phyloP scores from a whole-genome alignment of 305 asterid species.

The Salvia sclarea region DNA sequence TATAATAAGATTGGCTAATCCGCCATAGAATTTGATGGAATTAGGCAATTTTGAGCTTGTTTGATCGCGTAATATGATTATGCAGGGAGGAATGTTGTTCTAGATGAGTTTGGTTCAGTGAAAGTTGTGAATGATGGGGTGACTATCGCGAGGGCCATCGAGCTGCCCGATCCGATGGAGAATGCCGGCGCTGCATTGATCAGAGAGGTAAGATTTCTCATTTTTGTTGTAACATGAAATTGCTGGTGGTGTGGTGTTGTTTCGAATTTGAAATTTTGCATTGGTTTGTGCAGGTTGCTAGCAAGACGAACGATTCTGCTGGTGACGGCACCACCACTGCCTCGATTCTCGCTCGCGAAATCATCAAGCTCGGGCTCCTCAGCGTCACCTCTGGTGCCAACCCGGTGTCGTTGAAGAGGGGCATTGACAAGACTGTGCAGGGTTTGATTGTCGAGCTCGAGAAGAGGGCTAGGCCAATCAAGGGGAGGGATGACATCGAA shows the following conservation, averaged over 20 bases:
- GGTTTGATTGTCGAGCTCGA: conserved; percentile 82
- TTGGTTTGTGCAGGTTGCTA: conserved; percentile 72
- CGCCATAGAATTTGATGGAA: not conserved
- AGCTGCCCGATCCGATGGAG: conserved; percentile 90
- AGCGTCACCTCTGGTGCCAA: conserved; percentile 98
- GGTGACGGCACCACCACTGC: conserved; percentile 99
- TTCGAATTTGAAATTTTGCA: conserved; percentile 22
- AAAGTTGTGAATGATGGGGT: conserved; percentile 97
- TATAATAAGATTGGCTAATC: no score
- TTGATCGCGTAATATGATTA: not conserved
- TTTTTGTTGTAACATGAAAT: not conserved
- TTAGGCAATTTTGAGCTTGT: not conserved
- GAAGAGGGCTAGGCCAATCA: conserved; percentile 84
- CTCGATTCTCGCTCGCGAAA: conserved; percentile 90
- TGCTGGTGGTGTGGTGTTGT: not conserved
- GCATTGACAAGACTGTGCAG: conserved; percentile 84
- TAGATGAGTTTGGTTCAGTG: conserved; percentile 90
- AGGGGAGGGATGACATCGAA: conserved; percentile 90
- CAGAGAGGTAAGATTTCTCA: conserved; percentile 72
- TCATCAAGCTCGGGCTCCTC: conserved; percentile 83
- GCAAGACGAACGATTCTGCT: conserved; percentile 99
- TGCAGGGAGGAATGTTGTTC: conserved; percentile 87
- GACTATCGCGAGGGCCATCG: conserved; percentile 94
- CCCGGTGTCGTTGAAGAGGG: conserved; percentile 87
- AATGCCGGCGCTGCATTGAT: conserved; percentile 97